Conservation (phyloP, 768 basidiomycete genomes). For the Auricularia cornea region DNA sequence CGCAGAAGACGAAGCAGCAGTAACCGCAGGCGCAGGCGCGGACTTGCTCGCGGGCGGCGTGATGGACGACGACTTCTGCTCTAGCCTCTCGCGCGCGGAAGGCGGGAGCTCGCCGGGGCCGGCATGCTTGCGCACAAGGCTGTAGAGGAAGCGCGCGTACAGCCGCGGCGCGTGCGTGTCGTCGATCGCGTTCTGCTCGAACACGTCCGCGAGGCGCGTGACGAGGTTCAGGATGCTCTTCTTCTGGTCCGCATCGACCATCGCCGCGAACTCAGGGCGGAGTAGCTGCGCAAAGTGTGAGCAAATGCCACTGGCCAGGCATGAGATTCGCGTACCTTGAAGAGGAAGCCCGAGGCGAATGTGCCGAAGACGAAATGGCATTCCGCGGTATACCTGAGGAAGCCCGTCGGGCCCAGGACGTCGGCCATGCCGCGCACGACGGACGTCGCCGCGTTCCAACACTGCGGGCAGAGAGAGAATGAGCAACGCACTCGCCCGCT, state of each 20-base stretch:
- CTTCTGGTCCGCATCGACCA: constrained; percentile 31
- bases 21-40: neutral
- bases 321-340: constrained; percentile 39
- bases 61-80: neutral
- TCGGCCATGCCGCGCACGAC: constrained; percentile 49
- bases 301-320: neutral
- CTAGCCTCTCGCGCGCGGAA: neutral
- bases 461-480: constrained; percentile 19
- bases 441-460: constrained; percentile 45
- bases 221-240: constrained; percentile 37
- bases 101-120: neutral
- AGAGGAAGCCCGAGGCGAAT: constrained; percentile 52
- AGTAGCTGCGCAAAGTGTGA: constrained; percentile 33
- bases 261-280: constrained; percentile 38
- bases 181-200: constrained; percentile 45
- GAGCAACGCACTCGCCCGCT: too few relatives aligned
- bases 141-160: constrained; percentile 48
- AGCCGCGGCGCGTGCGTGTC: constrained; percentile 48
- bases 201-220: constrained; percentile 34
- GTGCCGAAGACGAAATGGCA: constrained; percentile 31
- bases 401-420: constrained; percentile 44
- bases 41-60: neutral
- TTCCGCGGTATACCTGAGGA: constrained; percentile 48
- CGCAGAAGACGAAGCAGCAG: neutral
- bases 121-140: constrained; percentile 35